These are phyloP conservation scores for Blastobotrys raffinosifermentans DNA, from an alignment of 1,139 yeast genomes.

Conservation along the genomic window DNA sequence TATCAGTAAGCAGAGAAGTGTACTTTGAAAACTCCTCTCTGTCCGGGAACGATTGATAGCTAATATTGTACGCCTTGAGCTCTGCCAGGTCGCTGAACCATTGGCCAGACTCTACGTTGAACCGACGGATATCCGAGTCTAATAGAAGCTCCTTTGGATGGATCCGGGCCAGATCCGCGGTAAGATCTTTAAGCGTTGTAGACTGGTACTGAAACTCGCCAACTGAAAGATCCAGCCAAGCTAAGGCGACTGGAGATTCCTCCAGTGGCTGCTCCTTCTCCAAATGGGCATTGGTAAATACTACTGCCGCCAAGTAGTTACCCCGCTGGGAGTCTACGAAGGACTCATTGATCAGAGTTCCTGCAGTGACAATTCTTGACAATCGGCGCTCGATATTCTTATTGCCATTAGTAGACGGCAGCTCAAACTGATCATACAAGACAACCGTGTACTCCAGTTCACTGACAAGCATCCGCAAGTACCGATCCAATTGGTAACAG, in stretches of 20 bases:
- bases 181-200: slow-evolving; percentile 48
- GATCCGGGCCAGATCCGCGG: slow-evolving; percentile 58
- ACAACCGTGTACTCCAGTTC: slow-evolving; percentile 69
- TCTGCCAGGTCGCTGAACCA: slow-evolving; percentile 61
- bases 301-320: slow-evolving; percentile 62
- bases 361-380: slow-evolving; percentile 81
- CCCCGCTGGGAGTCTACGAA: slow-evolving; percentile 67
- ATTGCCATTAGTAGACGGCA: slow-evolving; percentile 5
- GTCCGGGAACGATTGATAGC: slow-evolving; percentile 39
- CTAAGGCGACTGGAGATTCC: slow-evolving; percentile 55
- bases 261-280: slow-evolving; percentile 21
- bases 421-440: slow-evolving; percentile 57
- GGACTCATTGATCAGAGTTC: slow-evolving; percentile 84
- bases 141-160: slow-evolving; percentile 62
- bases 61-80: slow-evolving; percentile 52
- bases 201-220: slow-evolving; percentile 71
- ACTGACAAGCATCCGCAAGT: slow-evolving; percentile 65
- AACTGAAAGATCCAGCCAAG: slow-evolving; percentile 87
- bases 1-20: slow-evolving; percentile 17
- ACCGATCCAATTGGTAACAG: slow-evolving; percentile 59
- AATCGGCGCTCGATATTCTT: slow-evolving; percentile 47
- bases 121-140: slow-evolving; percentile 31
- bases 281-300: slow-evolving; percentile 19
- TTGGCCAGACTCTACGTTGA: slow-evolving; percentile 38
- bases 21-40: slow-evolving; percentile 24